Evolutionary conservation across 345 rosid species (phyloP).

Genomic region (Acer campestre): DNA sequence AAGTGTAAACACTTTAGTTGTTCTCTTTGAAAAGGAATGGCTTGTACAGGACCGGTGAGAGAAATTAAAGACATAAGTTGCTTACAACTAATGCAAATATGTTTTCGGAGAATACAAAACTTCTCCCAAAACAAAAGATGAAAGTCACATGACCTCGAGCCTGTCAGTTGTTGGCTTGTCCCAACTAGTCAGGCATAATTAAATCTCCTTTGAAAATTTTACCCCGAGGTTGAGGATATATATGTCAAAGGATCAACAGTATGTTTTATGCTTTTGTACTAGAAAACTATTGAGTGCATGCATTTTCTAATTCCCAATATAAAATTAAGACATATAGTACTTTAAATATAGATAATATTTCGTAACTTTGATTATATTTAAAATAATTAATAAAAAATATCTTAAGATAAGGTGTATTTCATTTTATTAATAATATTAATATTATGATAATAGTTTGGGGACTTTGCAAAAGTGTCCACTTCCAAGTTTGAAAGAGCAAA

Average conservation of each 20-base stretch:
- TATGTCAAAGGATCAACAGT: no score
- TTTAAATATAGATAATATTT: no score
- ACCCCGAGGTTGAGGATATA: background rate
- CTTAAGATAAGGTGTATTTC: no score
- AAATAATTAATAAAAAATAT: no score
- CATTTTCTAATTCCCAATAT: background rate
- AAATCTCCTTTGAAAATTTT: background rate
- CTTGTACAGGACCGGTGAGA: slow-evolving; percentile 23
- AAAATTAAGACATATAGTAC: no score
- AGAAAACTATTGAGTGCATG: background rate
- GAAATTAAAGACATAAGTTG: slow-evolving; percentile 16
- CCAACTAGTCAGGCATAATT: background rate
- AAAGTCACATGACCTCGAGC: background rate
- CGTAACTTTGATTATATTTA: no score
- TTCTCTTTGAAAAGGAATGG: slow-evolving; percentile 39
- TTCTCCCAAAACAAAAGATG: background rate
- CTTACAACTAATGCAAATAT: slow-evolving; percentile 12
- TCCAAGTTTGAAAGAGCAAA: no score
- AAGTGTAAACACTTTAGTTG: slow-evolving; percentile 8
- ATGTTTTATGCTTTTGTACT: background rate
- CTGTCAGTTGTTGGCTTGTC: background rate
- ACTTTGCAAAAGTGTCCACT: no score
- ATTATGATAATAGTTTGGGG: no score
- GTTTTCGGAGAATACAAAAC: background rate
- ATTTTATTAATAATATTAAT: no score